These are phyloP conservation scores for Aaosphaeria arxii DNA, from an alignment of 2,329 filamentous ascomycete species.

Conservation along the genomic window DNA sequence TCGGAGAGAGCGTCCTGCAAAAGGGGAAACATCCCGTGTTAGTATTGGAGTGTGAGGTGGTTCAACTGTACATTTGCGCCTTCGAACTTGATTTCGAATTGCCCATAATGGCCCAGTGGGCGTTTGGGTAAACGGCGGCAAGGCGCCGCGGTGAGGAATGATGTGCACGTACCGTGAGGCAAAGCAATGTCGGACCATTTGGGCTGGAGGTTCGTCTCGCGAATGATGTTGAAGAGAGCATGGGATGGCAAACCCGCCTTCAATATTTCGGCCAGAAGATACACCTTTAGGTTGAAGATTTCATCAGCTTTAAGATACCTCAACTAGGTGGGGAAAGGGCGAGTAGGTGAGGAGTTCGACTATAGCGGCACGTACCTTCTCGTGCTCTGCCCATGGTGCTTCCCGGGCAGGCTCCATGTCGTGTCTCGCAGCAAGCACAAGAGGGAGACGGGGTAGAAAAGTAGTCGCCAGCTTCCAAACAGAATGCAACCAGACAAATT, in stretches of 20 bases:
- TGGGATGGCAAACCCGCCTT: slow-evolving; percentile 46
- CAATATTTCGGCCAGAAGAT: slow-evolving; percentile 52
- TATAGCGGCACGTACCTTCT: slow-evolving; percentile 39
- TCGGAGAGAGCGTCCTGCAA: slow-evolving; percentile 33
- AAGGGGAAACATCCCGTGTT: slow-evolving; percentile 2
- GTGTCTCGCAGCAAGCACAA: slow-evolving; percentile 15
- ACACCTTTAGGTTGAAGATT: slow-evolving; percentile 22
- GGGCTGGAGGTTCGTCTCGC: slow-evolving; percentile 43
- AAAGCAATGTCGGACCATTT: slow-evolving; percentile 50
- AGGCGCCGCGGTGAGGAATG: no score
- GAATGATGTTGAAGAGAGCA: slow-evolving; percentile 43
- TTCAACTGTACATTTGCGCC: neutral
- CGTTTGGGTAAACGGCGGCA: no score
- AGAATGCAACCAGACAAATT: slow-evolving; percentile 21
- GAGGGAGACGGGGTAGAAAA: slow-evolving; percentile 13
- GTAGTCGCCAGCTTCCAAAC: slow-evolving; percentile 8
- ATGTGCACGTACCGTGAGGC: slow-evolving; percentile 44
- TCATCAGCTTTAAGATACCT: slow-evolving; percentile 3
- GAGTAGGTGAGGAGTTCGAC: slow-evolving; percentile 4
- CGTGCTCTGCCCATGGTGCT: slow-evolving; percentile 45
- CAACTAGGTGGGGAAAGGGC: neutral
- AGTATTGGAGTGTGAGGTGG: slow-evolving; percentile 1
- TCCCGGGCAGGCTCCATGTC: slow-evolving; percentile 43
- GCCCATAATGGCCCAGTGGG: no score
- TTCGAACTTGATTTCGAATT: neutral